These are phyloP conservation scores for Yamadazyma epiphylla DNA, from an alignment of 1,139 yeast species.

Conservation along the genomic window DNA sequence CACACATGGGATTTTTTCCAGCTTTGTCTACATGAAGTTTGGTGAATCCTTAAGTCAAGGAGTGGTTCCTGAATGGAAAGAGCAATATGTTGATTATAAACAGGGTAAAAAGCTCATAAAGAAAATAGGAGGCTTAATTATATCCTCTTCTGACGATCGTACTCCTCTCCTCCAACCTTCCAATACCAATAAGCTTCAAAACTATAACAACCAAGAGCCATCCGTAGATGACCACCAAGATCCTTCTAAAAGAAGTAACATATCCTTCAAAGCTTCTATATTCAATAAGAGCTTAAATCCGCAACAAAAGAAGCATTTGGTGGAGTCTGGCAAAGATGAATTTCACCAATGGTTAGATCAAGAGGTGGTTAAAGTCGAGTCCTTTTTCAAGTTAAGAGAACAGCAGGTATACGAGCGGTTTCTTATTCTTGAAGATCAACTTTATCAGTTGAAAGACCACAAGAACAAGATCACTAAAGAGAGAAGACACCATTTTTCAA, in stretches of 20 bases:
- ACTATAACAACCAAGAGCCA: conserved; percentile 2
- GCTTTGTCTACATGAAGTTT: too few relatives aligned
- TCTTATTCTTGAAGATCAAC: conserved; percentile 62
- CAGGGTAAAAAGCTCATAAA: conserved; percentile 41
- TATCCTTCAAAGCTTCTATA: conserved; percentile 12
- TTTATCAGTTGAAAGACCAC: conserved; percentile 61
- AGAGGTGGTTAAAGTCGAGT: conserved; percentile 57
- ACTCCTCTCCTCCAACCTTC: conserved; percentile 29
- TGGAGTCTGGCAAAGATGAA: conserved; percentile 20
- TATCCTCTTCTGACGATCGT: conserved; percentile 16
- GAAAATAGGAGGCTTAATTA: conserved; percentile 8
- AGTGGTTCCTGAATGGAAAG: conserved; percentile 82
- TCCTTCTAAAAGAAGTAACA: conserved; percentile 6
- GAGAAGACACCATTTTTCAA: conserved; percentile 10
- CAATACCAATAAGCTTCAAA: conserved; percentile 2
- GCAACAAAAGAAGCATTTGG: conserved; percentile 14
- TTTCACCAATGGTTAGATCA: conserved; percentile 61
- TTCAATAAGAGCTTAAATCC: conserved; percentile 21
- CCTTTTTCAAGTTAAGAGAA: conserved; percentile 59
- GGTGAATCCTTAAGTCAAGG: conserved; percentile 57
- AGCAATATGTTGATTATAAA: conserved; percentile 75
- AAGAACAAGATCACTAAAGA: conserved; percentile 17
- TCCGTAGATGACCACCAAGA: too few relatives aligned
- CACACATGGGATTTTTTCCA: too few relatives aligned
- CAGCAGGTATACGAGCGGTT: conserved; percentile 58